A percentile compares a stretch with the other conserved stretches of the same genome.
phyloP scores from a whole-genome alignment of 495 filamentous ascomycete species.

The Neurospora sp. region DNA sequence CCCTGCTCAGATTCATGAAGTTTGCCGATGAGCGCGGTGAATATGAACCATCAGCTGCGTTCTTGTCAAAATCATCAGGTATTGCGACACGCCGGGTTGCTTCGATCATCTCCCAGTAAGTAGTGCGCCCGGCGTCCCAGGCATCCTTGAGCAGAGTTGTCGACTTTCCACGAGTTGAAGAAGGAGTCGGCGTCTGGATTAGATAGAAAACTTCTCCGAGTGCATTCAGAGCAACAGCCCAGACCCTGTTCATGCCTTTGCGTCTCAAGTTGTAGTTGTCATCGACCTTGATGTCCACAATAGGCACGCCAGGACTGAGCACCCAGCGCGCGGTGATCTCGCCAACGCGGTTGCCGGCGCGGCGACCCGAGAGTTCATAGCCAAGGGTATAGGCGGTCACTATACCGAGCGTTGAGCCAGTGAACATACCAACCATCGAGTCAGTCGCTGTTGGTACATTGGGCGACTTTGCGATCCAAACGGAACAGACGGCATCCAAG shows the following conservation, averaged over 20 bases:
- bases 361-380: conserved; percentile 52
- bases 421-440: conserved; percentile 70
- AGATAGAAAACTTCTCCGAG: conserved; percentile 87
- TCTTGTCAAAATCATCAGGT: conserved; percentile 53
- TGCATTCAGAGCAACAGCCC: conserved; percentile 84
- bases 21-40: conserved; percentile 38
- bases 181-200: conserved; percentile 48
- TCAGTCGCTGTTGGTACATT: conserved; percentile 61
- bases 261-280: conserved; percentile 64
- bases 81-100: conserved; percentile 58
- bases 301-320: conserved; percentile 84
- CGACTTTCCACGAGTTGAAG: conserved; percentile 29
- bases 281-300: conserved; percentile 77
- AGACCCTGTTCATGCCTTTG: conserved; percentile 58
- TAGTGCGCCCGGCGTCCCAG: conserved; percentile 70
- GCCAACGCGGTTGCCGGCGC: conserved; percentile 48
- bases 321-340: conserved; percentile 80
- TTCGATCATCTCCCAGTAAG: conserved; percentile 73
- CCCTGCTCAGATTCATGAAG: conserved; percentile 57
- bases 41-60: conserved; percentile 34
- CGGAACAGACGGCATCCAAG: conserved; percentile 56
- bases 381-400: conserved; percentile 75
- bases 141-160: conserved; percentile 50
- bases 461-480: conserved; percentile 87
- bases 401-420: conserved; percentile 79